These are phyloP conservation scores for Pseudogymnoascus sp. DNA, from an alignment of 2,329 filamentous ascomycete species.

Conservation along the genomic window DNA sequence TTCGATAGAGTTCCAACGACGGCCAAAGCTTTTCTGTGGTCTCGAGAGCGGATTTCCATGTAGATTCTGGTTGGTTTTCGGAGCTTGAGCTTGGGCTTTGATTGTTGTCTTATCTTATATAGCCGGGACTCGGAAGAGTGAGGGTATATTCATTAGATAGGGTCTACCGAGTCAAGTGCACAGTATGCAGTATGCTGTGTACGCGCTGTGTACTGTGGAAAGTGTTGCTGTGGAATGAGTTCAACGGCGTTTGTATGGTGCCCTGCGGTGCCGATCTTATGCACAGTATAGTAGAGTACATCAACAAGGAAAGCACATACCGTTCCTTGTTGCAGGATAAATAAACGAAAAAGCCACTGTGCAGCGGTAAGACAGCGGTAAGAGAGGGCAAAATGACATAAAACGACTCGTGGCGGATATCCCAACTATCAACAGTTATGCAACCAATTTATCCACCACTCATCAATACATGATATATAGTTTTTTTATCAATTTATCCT, in stretches of 20 bases:
- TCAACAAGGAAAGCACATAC: neutral
- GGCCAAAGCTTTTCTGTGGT: slow-evolving; percentile 1
- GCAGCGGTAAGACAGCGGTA: neutral
- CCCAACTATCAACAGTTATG: neutral
- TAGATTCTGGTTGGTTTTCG: neutral
- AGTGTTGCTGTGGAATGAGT: neutral
- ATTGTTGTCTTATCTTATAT: neutral
- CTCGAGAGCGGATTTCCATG: neutral
- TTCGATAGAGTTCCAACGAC: slow-evolving; percentile 7
- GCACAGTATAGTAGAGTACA: neutral
- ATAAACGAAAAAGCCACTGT: neutral
- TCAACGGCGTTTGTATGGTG: neutral
- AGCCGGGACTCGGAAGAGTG: neutral
- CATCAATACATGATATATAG: neutral
- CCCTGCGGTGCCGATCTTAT: neutral
- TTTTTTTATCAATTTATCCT: neutral
- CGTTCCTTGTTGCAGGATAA: neutral
- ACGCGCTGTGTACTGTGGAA: too few species aligned
- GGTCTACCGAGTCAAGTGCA: neutral
- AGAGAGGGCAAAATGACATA: slow-evolving; percentile 1
- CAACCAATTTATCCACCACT: neutral
- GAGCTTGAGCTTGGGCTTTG: neutral
- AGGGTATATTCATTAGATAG: neutral
- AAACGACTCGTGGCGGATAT: neutral
- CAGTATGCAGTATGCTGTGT: neutral